Evolutionary conservation across 2,329 filamentous ascomycete species (phyloP).

Genomic region (Ceratocystis lukuohia): DNA sequence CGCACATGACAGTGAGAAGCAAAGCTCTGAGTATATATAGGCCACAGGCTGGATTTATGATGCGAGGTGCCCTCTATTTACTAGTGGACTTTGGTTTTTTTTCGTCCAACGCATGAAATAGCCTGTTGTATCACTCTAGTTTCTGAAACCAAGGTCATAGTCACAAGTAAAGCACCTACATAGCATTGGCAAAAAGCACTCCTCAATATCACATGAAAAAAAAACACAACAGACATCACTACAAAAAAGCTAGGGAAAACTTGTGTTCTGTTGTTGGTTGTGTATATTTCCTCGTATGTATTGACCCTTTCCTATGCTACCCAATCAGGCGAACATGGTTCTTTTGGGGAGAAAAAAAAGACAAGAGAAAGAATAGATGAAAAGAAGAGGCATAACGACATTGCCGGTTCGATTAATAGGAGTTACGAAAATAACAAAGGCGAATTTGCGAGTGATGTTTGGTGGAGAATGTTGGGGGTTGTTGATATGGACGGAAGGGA

Average conservation of each 20-base stretch:
- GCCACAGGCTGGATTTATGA: no score
- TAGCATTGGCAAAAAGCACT: no score
- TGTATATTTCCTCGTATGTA: constrained; percentile 10
- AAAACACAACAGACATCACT: no score
- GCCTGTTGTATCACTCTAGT: no score
- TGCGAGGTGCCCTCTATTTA: no score
- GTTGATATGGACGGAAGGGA: background rate
- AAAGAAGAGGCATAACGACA: constrained; percentile 6
- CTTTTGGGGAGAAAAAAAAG: constrained; percentile 2
- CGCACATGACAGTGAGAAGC: no score
- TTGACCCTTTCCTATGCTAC: constrained; percentile 6
- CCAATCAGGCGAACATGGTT: constrained; percentile 1
- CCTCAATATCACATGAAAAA: no score
- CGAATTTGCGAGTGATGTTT: constrained; percentile 4
- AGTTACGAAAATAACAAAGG: constrained; percentile 5
- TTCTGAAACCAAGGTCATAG: no score
- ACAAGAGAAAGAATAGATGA: constrained; percentile 7
- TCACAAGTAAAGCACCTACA: no score
- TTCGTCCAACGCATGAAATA: no score
- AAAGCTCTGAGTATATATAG: no score
- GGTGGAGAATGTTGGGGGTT: background rate
- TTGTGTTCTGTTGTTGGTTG: background rate
- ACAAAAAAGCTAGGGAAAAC: background rate
- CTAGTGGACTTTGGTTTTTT: no score
- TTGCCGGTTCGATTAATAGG: constrained; percentile 6